These are phyloP conservation scores for Capsicum baccatum DNA, from an alignment of 257 asterid genomes.

Conservation along the genomic window DNA sequence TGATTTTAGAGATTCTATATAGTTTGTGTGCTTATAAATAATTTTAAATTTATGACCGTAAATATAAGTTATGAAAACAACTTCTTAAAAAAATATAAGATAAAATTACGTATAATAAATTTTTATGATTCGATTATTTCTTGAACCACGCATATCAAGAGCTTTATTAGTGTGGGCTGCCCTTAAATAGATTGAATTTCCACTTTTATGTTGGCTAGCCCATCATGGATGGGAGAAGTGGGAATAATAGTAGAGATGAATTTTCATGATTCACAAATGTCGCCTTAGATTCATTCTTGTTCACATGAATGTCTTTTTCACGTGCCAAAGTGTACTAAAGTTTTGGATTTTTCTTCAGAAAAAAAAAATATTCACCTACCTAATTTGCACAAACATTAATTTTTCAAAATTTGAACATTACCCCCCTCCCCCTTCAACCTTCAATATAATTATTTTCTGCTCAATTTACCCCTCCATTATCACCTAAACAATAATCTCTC, in stretches of 20 bases:
- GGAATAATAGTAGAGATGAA: neutral
- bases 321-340: slow-evolving; percentile 49
- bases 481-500: neutral
- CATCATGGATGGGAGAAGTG: neutral
- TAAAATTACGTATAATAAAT: too few relatives aligned
- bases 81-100: too few relatives aligned
- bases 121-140: too few relatives aligned
- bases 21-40: neutral
- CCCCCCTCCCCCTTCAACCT: slow-evolving; percentile 30
- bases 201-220: neutral
- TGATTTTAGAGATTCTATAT: neutral
- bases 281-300: neutral
- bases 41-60: neutral
- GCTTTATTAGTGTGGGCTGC: too few relatives aligned
- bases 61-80: too few relatives aligned
- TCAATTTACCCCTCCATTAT: slow-evolving; percentile 29
- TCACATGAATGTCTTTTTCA: slow-evolving; percentile 31
- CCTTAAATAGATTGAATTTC: neutral
- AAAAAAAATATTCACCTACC: slow-evolving; percentile 41
- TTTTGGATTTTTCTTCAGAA: slow-evolving; percentile 32
- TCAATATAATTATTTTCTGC: slow-evolving; percentile 11
- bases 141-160: too few relatives aligned
- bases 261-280: neutral
- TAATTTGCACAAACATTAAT: slow-evolving; percentile 33
- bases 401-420: slow-evolving; percentile 73